phyloP scores from a whole-genome alignment of 2,329 filamentous ascomycete species.

The Didymella lethalis region DNA sequence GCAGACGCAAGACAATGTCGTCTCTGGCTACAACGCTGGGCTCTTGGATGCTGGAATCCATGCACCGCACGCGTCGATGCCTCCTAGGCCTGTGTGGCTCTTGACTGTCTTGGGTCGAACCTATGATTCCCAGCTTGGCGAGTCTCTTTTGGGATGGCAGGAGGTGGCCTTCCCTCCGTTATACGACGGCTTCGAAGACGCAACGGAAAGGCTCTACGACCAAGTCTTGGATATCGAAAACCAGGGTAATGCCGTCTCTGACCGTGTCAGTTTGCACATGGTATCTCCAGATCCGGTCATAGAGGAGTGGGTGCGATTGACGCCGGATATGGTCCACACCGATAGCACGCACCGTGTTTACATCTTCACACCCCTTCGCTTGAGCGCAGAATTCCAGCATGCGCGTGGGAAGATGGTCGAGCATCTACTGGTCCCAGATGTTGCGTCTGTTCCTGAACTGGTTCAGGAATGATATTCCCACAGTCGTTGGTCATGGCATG shows the following conservation, averaged over 20 bases:
- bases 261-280: slow-evolving; percentile 23
- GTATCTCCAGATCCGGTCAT: slow-evolving; percentile 36
- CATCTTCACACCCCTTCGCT: slow-evolving; percentile 40
- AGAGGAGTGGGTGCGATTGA: too few species aligned
- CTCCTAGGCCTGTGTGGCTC: too few species aligned
- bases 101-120: too few species aligned
- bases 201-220: slow-evolving; percentile 9
- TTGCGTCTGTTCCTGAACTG: neutral
- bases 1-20: neutral
- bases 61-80: neutral
- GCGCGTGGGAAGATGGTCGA: slow-evolving; percentile 31
- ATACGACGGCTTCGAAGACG: neutral
- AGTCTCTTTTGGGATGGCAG: too few species aligned
- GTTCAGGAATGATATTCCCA: too few species aligned
- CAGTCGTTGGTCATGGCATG: too few species aligned
- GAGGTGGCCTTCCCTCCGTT: too few species aligned
- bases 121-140: too few species aligned
- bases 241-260: slow-evolving; percentile 22
- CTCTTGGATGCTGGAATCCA: neutral
- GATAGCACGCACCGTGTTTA: slow-evolving; percentile 22
- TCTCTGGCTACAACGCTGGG: neutral
- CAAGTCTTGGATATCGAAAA: slow-evolving; percentile 3
- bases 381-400: slow-evolving; percentile 42
- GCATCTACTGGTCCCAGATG: slow-evolving; percentile 5
- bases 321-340: too few species aligned